Percentiles rank a stretch among this genome's conserved stretches.
Evolutionary conservation across 2,329 filamentous ascomycete species (phyloP).

Genomic region (Coccinonectria pachysandricola): DNA sequence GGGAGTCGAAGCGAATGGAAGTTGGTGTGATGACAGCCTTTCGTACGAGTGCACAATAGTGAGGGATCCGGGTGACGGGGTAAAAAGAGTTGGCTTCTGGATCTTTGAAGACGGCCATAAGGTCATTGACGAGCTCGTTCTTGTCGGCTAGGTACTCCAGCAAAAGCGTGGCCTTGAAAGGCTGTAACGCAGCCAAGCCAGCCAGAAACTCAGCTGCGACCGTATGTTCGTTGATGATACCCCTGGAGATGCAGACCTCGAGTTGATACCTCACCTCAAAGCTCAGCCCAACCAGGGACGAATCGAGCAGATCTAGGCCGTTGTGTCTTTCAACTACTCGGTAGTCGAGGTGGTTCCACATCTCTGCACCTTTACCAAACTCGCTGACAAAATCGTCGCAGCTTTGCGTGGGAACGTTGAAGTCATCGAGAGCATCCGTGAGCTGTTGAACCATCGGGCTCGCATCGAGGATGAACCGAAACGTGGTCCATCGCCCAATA

Average conservation of each 20-base stretch:
- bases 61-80: conserved; percentile 45
- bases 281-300: conserved; percentile 32
- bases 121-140: conserved; percentile 52
- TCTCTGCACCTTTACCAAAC: conserved; percentile 10
- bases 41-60: conserved; percentile 64
- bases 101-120: conserved; percentile 60
- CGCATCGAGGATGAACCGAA: conserved; percentile 34
- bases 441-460: conserved; percentile 32
- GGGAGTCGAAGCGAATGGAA: conserved; percentile 66
- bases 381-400: conserved; percentile 31
- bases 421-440: conserved; percentile 50
- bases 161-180: conserved; percentile 48
- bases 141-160: conserved; percentile 66
- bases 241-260: conserved; percentile 82
- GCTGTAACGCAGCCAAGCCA: conserved; percentile 38
- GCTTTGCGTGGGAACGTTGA: conserved; percentile 52
- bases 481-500: conserved; percentile 47
- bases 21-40: conserved; percentile 78
- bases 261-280: conserved; percentile 81
- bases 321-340: conserved; percentile 7
- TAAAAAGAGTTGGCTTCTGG: conserved; percentile 37
- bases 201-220: conserved; percentile 58
- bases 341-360: conserved; percentile 25
- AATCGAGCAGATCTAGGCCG: conserved; percentile 18
- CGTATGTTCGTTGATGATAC: conserved; percentile 65